Percentiles rank a stretch among this genome's conserved stretches.
Conservation (phyloP, 345 rosid genomes). For the Lumnitzera littorea region DNA sequence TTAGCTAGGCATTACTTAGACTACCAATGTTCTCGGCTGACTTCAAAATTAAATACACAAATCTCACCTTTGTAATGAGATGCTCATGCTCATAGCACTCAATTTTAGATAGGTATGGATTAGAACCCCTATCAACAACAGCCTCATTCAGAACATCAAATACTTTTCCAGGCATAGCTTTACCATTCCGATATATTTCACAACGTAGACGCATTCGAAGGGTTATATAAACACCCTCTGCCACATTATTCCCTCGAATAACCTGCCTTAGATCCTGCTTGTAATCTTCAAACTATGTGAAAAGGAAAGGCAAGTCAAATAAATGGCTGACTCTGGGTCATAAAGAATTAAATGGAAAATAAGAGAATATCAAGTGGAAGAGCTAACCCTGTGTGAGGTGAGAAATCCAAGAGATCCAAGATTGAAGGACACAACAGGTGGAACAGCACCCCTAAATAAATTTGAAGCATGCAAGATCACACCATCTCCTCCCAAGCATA, state of each 20-base stretch:
- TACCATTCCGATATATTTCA: constrained; percentile 83
- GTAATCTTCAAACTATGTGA: constrained; percentile 65
- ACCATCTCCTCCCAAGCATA: constrained; percentile 98
- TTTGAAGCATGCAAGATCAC: constrained; percentile 95
- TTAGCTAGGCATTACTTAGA: no score
- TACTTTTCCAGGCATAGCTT: constrained; percentile 85
- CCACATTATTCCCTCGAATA: constrained; percentile 70
- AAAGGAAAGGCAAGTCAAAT: constrained; percentile 6
- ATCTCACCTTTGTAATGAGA: constrained; percentile 86
- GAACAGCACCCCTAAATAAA: constrained; percentile 84
- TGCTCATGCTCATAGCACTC: constrained; percentile 97
- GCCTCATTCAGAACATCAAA: constrained; percentile 90
- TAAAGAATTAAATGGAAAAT: not conserved
- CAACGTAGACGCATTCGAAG: constrained; percentile 92
- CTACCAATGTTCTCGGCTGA: no score
- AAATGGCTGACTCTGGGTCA: not conserved
- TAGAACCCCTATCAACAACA: constrained; percentile 96
- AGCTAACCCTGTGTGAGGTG: constrained; percentile 79
- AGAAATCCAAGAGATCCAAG: constrained; percentile 99
- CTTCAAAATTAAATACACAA: no score
- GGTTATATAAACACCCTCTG: constrained; percentile 93
- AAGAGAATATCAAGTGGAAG: not conserved
- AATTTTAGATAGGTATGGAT: constrained; percentile 95
- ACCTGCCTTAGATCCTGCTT: constrained; percentile 80
- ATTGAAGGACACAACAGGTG: constrained; percentile 96